Percentiles rank a stretch among this genome's conserved stretches.
Conservation (phyloP, 2,329 filamentous ascomycete genomes). For the Talaromyces albobiverticillius region DNA sequence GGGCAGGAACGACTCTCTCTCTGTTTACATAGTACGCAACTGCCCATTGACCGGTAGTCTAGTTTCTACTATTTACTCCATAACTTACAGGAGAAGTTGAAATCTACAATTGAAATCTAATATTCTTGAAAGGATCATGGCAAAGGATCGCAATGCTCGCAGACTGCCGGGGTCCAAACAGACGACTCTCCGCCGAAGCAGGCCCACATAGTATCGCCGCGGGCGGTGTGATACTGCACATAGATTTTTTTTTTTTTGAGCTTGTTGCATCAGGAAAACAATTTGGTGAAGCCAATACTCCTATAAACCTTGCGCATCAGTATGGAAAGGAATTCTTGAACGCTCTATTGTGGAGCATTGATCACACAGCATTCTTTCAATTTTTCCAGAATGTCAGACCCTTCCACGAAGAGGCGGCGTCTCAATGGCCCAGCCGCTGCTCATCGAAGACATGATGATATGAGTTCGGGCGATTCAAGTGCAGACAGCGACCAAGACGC, state of each 20-base stretch:
- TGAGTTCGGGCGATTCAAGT: neutral
- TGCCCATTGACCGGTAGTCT: no score
- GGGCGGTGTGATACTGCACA: conserved; percentile 7
- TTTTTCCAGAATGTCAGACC: conserved; percentile 9
- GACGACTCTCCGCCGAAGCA: no score
- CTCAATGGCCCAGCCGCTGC: conserved; percentile 10
- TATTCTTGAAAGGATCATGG: no score
- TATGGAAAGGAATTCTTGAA: neutral
- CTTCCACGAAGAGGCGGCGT: conserved; percentile 10
- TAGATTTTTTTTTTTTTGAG: conserved; percentile 6
- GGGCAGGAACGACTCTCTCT: neutral
- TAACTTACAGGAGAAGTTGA: no score
- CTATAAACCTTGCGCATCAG: neutral
- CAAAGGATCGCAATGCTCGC: no score
- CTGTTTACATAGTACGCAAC: no score
- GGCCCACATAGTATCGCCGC: conserved; percentile 5
- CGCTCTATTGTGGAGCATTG: neutral
- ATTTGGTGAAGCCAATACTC: neutral
- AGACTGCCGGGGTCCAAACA: no score
- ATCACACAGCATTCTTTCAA: neutral
- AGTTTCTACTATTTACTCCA: no score
- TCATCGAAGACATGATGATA: neutral
- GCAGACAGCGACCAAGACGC: no score
- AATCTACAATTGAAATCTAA: no score
- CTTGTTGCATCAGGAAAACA: neutral